phyloP scores from a whole-genome alignment of 768 basidiomycete species.

The Kwoniella mangroviensis region DNA sequence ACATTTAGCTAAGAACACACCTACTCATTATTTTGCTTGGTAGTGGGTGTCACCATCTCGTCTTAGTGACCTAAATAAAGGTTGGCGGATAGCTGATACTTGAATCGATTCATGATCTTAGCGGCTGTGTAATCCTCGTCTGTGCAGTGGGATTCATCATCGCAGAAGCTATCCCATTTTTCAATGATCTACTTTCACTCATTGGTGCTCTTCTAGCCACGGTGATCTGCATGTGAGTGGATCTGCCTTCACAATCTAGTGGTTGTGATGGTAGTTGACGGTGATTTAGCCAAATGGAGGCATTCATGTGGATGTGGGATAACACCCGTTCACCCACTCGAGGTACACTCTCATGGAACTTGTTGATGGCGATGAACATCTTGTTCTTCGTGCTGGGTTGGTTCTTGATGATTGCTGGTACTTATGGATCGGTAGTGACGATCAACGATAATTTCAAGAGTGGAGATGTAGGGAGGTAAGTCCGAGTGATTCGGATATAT shows the following conservation, averaged over 20 bases:
- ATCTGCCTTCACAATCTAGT: neutral
- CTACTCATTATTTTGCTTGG: conserved; percentile 43
- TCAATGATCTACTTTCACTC: conserved; percentile 42
- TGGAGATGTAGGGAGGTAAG: conserved; percentile 13
- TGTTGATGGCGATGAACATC: conserved; percentile 11
- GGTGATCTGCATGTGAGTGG: conserved; percentile 42
- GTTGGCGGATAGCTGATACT: too few species aligned
- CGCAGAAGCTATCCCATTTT: conserved; percentile 52
- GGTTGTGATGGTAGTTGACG: too few species aligned
- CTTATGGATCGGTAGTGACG: conserved; percentile 22
- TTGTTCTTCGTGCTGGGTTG: conserved; percentile 21
- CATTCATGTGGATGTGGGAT: conserved; percentile 53
- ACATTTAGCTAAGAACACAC: conserved; percentile 40
- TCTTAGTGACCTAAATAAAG: too few species aligned
- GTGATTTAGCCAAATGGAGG: conserved; percentile 28
- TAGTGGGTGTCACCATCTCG: conserved; percentile 29
- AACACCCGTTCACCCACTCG: conserved; percentile 19
- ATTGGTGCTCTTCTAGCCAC: conserved; percentile 48
- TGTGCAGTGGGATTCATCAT: conserved; percentile 44
- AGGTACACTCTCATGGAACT: conserved; percentile 4
- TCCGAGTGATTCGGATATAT: neutral
- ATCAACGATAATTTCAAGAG: conserved; percentile 23
- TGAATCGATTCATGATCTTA: too few species aligned
- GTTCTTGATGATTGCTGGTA: conserved; percentile 29
- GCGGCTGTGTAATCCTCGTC: conserved; percentile 36